Evolutionary conservation across 2,329 filamentous ascomycete genomes (phyloP).

Genomic region (Madurella mycetomatis): DNA sequence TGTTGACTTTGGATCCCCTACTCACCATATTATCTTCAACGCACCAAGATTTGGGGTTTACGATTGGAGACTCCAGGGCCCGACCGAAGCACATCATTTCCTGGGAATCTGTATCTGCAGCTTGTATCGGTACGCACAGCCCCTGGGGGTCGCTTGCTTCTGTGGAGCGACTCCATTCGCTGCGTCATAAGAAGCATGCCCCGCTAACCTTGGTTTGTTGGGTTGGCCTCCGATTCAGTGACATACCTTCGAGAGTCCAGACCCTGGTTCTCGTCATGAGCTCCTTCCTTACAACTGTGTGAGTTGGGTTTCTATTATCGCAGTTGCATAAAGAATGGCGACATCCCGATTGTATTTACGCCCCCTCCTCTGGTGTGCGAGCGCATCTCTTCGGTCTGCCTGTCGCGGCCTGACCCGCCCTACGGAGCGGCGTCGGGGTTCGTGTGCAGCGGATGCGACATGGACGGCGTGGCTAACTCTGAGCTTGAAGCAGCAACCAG

Average conservation of each 20-base stretch:
- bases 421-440: not conserved
- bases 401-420: constrained; percentile 3
- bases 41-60: not conserved
- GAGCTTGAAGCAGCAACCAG: constrained; percentile 59
- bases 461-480: constrained; percentile 12
- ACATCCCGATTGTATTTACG: constrained; percentile 13
- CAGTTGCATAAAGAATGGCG: constrained; percentile 4
- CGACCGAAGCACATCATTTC: not conserved
- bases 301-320: constrained; percentile 39
- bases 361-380: constrained; percentile 2
- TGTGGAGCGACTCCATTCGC: constrained; percentile 13
- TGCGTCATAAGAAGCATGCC: constrained; percentile 21
- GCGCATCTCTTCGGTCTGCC: constrained; percentile 23
- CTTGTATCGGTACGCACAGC: constrained; percentile 15
- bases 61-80: not conserved
- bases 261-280: constrained; percentile 49
- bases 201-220: constrained; percentile 20
- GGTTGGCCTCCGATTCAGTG: constrained; percentile 18
- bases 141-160: constrained; percentile 4
- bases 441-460: not conserved
- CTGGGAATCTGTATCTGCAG: constrained; percentile 5
- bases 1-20: constrained; percentile 9
- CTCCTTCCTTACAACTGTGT: constrained; percentile 80
- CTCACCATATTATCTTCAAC: not conserved
- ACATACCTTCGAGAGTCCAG: constrained; percentile 14